These are phyloP conservation scores for Raphanus sativus DNA, from an alignment of 345 rosid genomes.

Conservation along the genomic window DNA sequence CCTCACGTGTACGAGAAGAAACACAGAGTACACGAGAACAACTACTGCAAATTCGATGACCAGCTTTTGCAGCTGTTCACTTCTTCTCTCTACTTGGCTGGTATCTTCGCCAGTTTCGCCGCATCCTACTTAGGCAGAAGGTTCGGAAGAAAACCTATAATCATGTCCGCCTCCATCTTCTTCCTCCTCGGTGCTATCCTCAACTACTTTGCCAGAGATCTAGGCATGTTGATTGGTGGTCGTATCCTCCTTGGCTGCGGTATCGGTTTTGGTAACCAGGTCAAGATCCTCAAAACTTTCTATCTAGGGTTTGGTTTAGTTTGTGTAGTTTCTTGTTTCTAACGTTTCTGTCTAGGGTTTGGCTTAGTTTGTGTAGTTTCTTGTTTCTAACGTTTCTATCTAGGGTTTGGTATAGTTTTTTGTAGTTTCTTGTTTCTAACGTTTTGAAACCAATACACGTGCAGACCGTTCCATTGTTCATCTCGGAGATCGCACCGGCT, in stretches of 20 bases:
- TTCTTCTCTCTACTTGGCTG: constrained; percentile 78
- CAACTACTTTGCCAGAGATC: constrained; percentile 44
- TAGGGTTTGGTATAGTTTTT: too few species aligned
- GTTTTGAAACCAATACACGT: not conserved
- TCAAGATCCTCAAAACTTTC: not conserved
- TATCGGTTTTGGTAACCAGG: constrained; percentile 81
- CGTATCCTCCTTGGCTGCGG: constrained; percentile 65
- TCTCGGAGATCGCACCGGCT: constrained; percentile 78
- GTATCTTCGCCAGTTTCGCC: constrained; percentile 48
- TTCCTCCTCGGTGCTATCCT: constrained; percentile 59
- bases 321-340: too few species aligned
- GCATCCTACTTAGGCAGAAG: constrained; percentile 49
- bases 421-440: not conserved
- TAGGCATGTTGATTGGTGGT: constrained; percentile 57
- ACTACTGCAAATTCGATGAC: constrained; percentile 73
- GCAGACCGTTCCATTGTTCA: constrained; percentile 78
- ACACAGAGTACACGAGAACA: constrained; percentile 58
- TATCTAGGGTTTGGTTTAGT: too few species aligned
- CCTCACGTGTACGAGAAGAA: constrained; percentile 60
- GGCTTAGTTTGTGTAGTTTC: too few species aligned
- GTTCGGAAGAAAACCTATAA: constrained; percentile 54
- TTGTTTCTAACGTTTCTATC: too few species aligned
- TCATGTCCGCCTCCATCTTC: constrained; percentile 60
- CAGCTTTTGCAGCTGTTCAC: constrained; percentile 66
- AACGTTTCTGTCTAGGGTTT: not conserved